Conservation (phyloP, 1,284 basidiomycete genomes). For the Papiliotrema nemorosa region DNA sequence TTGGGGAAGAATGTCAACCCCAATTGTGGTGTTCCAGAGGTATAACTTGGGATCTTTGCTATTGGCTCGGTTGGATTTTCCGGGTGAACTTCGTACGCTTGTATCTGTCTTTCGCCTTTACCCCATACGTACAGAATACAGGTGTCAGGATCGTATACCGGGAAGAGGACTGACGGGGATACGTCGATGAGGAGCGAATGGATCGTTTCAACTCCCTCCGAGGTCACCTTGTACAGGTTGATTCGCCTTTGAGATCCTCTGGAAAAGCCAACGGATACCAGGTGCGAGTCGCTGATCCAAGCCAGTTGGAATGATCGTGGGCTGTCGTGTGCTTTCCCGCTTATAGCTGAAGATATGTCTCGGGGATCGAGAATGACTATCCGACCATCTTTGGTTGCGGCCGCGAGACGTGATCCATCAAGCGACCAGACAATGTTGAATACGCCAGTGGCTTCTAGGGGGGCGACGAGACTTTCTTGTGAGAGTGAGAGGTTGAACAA, state of each 20-base stretch:
- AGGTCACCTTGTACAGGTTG: constrained; percentile 40
- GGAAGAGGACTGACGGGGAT: constrained; percentile 52
- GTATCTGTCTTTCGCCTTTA: constrained; percentile 51
- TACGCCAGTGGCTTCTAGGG: constrained; percentile 12
- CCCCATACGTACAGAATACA: constrained; percentile 51
- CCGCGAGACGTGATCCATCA: constrained; percentile 44
- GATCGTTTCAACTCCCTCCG: constrained; percentile 22
- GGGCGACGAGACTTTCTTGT: constrained; percentile 14
- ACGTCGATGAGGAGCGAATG: constrained; percentile 47
- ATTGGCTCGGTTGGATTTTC: constrained; percentile 28
- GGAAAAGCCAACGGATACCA: constrained; percentile 51
- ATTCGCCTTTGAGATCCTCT: constrained; percentile 50
- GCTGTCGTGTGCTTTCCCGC: constrained; percentile 46
- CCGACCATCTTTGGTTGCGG: constrained; percentile 50
- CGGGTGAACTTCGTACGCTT: constrained; percentile 47
- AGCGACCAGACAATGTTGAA: constrained; percentile 47
- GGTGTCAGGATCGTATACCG: constrained; percentile 51
- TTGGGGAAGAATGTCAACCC: constrained; percentile 50
- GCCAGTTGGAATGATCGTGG: constrained; percentile 48
- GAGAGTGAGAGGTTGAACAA: constrained; percentile 42
- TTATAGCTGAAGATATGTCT: constrained; percentile 9
- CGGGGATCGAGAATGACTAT: constrained; percentile 50
- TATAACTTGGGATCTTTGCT: constrained; percentile 45
- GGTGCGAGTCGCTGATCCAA: constrained; percentile 46
- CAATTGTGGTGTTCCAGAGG: constrained; percentile 44